Base-by-base conservation (phyloP, 2,329 filamentous ascomycete species). In the Pseudogymnoascus pannorum region DNA sequence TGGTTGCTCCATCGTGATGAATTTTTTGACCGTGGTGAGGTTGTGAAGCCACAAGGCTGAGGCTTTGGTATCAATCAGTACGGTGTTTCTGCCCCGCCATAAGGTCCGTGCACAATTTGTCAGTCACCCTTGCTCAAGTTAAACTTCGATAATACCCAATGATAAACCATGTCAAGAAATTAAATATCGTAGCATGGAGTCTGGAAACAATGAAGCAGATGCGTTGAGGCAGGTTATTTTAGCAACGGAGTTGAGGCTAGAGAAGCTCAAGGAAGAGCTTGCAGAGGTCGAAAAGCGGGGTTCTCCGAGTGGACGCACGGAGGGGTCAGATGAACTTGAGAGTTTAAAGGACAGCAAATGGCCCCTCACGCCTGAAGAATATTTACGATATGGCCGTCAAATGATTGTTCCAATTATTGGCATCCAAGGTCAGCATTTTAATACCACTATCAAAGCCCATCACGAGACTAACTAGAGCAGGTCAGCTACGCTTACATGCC, bases 371-470 rank as follows among this genome's bases (percentile, higher is more conserved):
- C 76, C 79, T 14, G 83, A 88, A 4, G 92, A 97, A 68, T 96
- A 96, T 72, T 84, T 85, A 66, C 83, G 92, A 64, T 97, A 97
- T 76, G 92, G 91, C 6, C 81, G 93, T 38, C 93, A 97, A 75
- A 87, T 97, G 77, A 92, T 97, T 66, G 84, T 97, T 63, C 88
- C 91, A 0, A 84, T 88, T 62, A 79, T 97, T 64, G 92, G 92
- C 0, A 77, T 96, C 1, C 79, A 86, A 73, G 91, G 89, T 89
- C 57, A 64, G 73, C 65, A 22, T 36, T 40, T 16, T 60, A 9
- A 26, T 20, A 11, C 24, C 36, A 35, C 29, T 59, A 20, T n/a
- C 12, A 11, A 18, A 38, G 5, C 33, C 35, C n/a, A 20, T 18
- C 14, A 33, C 59, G 20, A 44, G 14, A 35, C 60, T 31, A 22